Evolutionary conservation across 1,284 basidiomycete species (phyloP).

Genomic region (Cerioporus squamosus): DNA sequence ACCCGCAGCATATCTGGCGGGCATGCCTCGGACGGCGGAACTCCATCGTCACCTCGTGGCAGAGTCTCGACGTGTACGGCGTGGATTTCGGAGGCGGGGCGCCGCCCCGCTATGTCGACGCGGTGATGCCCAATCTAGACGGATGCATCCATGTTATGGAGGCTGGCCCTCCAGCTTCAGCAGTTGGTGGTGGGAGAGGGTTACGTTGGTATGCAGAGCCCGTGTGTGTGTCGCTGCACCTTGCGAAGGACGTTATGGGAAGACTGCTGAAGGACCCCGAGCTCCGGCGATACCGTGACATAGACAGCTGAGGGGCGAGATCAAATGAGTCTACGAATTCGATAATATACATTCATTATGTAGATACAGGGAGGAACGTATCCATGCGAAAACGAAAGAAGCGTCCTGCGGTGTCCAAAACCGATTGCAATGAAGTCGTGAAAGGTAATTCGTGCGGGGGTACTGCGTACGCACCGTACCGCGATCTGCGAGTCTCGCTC

Average conservation of each 20-base stretch:
- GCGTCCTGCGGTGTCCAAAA: not conserved
- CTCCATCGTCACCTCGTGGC: slow-evolving; percentile 46
- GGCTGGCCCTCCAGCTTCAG: slow-evolving; percentile 6
- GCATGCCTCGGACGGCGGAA: slow-evolving; percentile 44
- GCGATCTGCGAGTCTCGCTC: not conserved
- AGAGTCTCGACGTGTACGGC: slow-evolving; percentile 40
- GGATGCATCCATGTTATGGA: slow-evolving; percentile 47
- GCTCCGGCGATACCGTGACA: slow-evolving; percentile 1
- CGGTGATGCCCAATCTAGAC: slow-evolving; percentile 43
- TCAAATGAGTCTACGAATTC: not conserved
- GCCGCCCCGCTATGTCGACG: slow-evolving; percentile 36
- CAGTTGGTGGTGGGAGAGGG: not conserved
- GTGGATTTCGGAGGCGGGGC: slow-evolving; percentile 41
- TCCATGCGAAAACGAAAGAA: not conserved
- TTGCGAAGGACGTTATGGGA: slow-evolving; percentile 2
- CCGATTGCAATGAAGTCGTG: not conserved
- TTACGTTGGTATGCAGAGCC: slow-evolving; percentile 19
- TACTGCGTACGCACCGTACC: too few species aligned
- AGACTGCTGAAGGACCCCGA: slow-evolving; percentile 12
- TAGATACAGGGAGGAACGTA: not conserved
- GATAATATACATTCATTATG: slow-evolving; percentile 21
- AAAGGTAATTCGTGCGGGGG: too few species aligned
- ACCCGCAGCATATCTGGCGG: slow-evolving; percentile 40
- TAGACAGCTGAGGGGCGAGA: not conserved
- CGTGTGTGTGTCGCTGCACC: slow-evolving; percentile 21